Base-by-base conservation (phyloP, 352 stramenopile species). In the Phytopythium kandeliae region DNA sequence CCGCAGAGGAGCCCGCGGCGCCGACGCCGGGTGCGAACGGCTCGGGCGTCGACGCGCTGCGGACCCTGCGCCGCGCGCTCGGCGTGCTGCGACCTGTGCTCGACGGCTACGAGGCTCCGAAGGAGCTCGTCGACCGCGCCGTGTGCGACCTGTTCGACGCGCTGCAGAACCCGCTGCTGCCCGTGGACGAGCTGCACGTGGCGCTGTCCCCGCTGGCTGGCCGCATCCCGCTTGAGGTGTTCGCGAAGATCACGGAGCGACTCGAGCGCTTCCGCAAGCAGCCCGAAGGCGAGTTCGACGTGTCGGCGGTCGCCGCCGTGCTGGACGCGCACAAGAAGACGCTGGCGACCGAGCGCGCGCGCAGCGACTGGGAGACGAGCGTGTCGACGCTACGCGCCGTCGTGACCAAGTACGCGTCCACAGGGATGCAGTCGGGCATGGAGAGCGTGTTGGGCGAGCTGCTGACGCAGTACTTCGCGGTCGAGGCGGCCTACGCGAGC, bases 151-250 rank as follows among this genome's bases (percentile, higher is more conserved):
- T 96, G 43, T 95, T 95, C 38, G 54, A 74, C 26, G 67, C 75
- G 30, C 67, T 92, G 7, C 68, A 63, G 16, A 71, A 87, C 55
- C 75, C 75, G 8, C 61, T 95, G n/a, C 60, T 97, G 24, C 86
- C 88, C 9, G 72, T 95, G 12, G 82, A 96, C 35, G 96, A 99
- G 83, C 90, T 99, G 53, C 96, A 99, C 65, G 97, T 98, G 62
- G 87, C 95, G 25, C 83, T 99, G 56, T 98, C 96, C 30, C 90
- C 98, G 9, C 81, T 99, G 8, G 96, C 90, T 37, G 94, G 96
- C n/a, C 85, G 96, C 54, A 98, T 99, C 55, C 92, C 97, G 36
- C 79, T 86, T 2, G 63, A 86, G 17, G 77, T 99, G 37, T 97
- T 96, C 56, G 78, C 87, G 22, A 72, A 88, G 47, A 92, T 99